Percentiles rank a stretch among this genome's conserved stretches.
Evolutionary conservation across 192 early-diverging fungal genomes (phyloP).

Genomic region (Glomus cerebriforme): DNA sequence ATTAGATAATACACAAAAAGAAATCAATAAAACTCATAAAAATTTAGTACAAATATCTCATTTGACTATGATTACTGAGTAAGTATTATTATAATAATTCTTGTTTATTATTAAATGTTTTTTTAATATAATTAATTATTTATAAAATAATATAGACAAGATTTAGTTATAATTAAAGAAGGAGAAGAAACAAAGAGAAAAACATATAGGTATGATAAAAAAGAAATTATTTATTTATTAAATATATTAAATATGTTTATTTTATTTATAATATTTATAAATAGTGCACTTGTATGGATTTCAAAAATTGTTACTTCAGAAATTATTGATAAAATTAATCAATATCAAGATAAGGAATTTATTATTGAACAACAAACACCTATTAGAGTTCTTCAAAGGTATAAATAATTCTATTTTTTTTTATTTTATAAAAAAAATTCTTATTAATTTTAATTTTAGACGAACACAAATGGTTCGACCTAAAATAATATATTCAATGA

Average conservation of each 20-base stretch:
- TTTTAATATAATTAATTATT: not conserved
- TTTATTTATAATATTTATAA: not conserved
- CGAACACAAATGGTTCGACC: constrained; percentile 61
- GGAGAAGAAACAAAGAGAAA: constrained; percentile 78
- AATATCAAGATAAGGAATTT: constrained; percentile 46
- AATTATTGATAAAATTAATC: constrained; percentile 58
- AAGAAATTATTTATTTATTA: not conserved
- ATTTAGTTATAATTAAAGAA: constrained; percentile 66
- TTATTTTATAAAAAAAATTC: not conserved
- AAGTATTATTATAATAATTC: constrained; percentile 14
- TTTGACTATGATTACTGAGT: constrained; percentile 50
- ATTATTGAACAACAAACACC: constrained; percentile 70
- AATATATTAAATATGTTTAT: not conserved
- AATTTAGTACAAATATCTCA: constrained; percentile 56
- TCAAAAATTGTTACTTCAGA: constrained; percentile 53
- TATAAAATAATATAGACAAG: constrained; percentile 36
- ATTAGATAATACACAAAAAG: constrained; percentile 49
- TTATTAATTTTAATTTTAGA: constrained; percentile 24
- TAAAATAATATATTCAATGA: constrained; percentile 54
- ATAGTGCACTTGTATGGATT: constrained; percentile 69
- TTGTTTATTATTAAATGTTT: not conserved
- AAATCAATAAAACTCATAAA: constrained; percentile 45
- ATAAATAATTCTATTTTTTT: not conserved
- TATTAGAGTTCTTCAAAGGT: constrained; percentile 73
- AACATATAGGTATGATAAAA: constrained; percentile 47